Evolutionary conservation across 164 flowering plant species (phyloP).

Genomic region (Aristolochia contorta): DNA sequence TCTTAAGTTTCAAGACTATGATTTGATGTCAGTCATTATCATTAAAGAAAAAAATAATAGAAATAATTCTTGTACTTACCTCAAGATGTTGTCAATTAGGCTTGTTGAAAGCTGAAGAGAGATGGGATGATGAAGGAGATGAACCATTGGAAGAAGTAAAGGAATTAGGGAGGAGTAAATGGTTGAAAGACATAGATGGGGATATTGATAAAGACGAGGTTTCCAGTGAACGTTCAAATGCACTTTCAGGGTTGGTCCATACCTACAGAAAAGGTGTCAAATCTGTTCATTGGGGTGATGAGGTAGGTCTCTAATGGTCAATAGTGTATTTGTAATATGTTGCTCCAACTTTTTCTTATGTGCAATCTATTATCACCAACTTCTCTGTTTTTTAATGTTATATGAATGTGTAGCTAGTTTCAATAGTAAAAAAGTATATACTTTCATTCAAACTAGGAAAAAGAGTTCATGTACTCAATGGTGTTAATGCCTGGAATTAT

Average conservation of each 20-base stretch:
- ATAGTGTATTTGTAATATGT: background rate
- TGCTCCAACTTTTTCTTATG: background rate
- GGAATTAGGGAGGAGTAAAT: conserved; percentile 78
- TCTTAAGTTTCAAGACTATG: background rate
- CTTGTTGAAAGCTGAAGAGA: conserved; percentile 26
- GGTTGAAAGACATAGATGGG: conserved; percentile 73
- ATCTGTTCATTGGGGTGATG: conserved; percentile 88
- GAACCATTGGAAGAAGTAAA: conserved; percentile 36
- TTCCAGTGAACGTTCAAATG: conserved; percentile 25
- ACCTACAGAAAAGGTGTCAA: conserved; percentile 53
- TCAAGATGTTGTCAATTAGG: conserved; percentile 15
- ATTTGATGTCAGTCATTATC: no score
- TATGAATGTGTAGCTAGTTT: no score
- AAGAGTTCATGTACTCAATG: no score
- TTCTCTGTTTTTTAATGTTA: no score
- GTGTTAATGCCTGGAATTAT: no score
- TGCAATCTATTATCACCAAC: no score
- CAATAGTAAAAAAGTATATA: no score
- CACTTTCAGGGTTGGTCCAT: conserved; percentile 54
- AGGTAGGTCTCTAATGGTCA: conserved; percentile 33
- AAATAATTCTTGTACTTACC: background rate
- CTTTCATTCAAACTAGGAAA: no score
- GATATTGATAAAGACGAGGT: conserved; percentile 22
- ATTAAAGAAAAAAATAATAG: no score
- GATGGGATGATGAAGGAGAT: conserved; percentile 34